Base-by-base conservation (phyloP, 768 basidiomycete genomes). In the Tulasnella sp. region DNA sequence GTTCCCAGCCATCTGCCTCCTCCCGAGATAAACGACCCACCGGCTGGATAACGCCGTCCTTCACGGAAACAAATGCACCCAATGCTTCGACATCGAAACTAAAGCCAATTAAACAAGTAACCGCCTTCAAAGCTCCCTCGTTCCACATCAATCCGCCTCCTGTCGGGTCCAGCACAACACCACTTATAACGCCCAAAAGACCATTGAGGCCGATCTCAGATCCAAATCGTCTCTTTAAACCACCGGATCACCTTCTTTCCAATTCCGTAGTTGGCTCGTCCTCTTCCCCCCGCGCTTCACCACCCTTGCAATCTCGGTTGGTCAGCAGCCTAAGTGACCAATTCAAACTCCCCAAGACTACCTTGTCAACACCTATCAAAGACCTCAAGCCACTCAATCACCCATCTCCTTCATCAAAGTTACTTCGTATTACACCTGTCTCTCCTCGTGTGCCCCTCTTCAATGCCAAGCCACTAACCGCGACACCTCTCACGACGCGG, bases 21-120 rank as follows among this genome's bases (percentile, higher is more conserved):
- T 44, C 54, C 42, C 41, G 41, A 22, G 17, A 53, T 12, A 4
- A 38, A 21, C 30, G 51, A n/a, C 41, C 51, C 24, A 44, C 22
- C 34, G 21, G 17, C 2, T 55, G 54, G 54, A 55, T 55, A 12
- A 55, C 54, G 4, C 54, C 54, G 12, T 43, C 54, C 17, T 55
- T 55, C 42, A 41, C n/a, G 4, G 19, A 12, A 22, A 11, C 54
- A 19, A 27, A 38, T 43, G 21, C 22, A 11, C 34, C 27, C 12
- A 44, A 55, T 34, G 19, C 34, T 38, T 15, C 34, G 5, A 5
- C 34, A 38, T 38, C 15, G 34, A 30, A 43, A 42, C 24, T 43
- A 2, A 53, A 38, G 12, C 22, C 51, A 21, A 38, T 53, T 22
- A 53, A 30, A 1, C 29, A 53, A 19, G 5, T 38, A 17, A 22